These are phyloP conservation scores for Mycena venus DNA, from an alignment of 768 basidiomycete genomes.

Conservation along the genomic window DNA sequence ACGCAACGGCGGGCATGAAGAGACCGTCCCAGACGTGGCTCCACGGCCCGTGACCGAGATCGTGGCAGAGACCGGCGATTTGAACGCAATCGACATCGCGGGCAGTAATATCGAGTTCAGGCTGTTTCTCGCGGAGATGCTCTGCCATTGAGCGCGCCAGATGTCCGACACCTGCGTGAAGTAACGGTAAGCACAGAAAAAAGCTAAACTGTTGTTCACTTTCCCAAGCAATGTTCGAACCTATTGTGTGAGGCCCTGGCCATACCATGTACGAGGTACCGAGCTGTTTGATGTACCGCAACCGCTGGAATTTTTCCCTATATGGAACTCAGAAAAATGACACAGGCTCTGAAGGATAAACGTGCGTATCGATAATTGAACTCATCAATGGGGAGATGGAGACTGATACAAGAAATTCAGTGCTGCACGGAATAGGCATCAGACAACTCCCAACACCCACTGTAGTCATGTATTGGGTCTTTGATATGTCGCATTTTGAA, in stretches of 20 bases:
- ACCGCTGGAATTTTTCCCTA: slow-evolving; percentile 73
- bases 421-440: too few relatives aligned
- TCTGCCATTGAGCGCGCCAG: slow-evolving; percentile 75
- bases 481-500: slow-evolving; percentile 44
- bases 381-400: slow-evolving; percentile 12
- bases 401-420: background rate
- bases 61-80: slow-evolving; percentile 86
- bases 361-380: slow-evolving; percentile 20
- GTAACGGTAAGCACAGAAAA: background rate
- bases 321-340: background rate
- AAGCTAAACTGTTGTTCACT: slow-evolving; percentile 20
- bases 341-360: background rate
- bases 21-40: slow-evolving; percentile 85
- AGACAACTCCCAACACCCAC: slow-evolving; percentile 44
- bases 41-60: slow-evolving; percentile 90
- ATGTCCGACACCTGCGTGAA: slow-evolving; percentile 75
- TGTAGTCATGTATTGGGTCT: slow-evolving; percentile 53
- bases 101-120: slow-evolving; percentile 72
- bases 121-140: slow-evolving; percentile 70
- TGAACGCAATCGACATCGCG: slow-evolving; percentile 84
- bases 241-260: slow-evolving; percentile 86
- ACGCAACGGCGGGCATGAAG: slow-evolving; percentile 81
- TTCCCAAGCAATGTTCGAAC: slow-evolving; percentile 89
- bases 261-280: slow-evolving; percentile 84
- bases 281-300: slow-evolving; percentile 84